Evolutionary conservation across 495 filamentous ascomycete genomes (phyloP).

Genomic region (Pseudoneurospora amorphoporcata): DNA sequence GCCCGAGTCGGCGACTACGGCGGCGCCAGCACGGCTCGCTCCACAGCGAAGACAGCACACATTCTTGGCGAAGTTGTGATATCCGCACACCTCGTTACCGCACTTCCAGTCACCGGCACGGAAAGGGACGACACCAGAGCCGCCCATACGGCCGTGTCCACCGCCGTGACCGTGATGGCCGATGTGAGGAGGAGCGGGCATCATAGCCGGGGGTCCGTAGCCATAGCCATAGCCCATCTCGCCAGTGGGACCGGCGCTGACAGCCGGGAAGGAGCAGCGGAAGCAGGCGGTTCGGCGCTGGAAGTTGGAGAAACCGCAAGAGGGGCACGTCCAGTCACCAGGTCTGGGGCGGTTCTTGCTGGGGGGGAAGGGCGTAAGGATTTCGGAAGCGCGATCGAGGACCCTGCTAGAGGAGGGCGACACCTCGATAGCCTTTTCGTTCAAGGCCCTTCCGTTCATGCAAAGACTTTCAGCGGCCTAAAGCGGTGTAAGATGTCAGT

Average conservation of each 20-base stretch:
- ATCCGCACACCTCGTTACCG: conserved; percentile 93
- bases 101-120: conserved; percentile 98
- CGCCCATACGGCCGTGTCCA: conserved; percentile 59
- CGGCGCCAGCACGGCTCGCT: conserved; percentile 84
- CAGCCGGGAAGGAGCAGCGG: conserved; percentile 94
- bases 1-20: conserved; percentile 85
- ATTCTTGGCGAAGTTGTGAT: conserved; percentile 99
- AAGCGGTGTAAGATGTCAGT: conserved; percentile 4
- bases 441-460: conserved; percentile 97
- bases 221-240: conserved; percentile 64
- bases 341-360: conserved; percentile 96
- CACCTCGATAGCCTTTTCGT: conserved; percentile 97
- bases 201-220: conserved; percentile 68
- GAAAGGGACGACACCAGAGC: conserved; percentile 88
- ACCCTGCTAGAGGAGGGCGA: conserved; percentile 93
- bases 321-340: conserved; percentile 98
- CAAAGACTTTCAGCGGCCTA: conserved; percentile 92
- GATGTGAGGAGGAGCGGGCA: conserved; percentile 71
- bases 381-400: conserved; percentile 87
- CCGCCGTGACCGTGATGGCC: conserved; percentile 68
- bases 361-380: conserved; percentile 90
- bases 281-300: conserved; percentile 97
- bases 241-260: conserved; percentile 61
- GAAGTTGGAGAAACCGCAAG: conserved; percentile 87
- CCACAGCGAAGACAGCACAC: conserved; percentile 94